Evolutionary conservation across 352 stramenopile genomes (phyloP).

Genomic region (Globisporangium paroecandrum): DNA sequence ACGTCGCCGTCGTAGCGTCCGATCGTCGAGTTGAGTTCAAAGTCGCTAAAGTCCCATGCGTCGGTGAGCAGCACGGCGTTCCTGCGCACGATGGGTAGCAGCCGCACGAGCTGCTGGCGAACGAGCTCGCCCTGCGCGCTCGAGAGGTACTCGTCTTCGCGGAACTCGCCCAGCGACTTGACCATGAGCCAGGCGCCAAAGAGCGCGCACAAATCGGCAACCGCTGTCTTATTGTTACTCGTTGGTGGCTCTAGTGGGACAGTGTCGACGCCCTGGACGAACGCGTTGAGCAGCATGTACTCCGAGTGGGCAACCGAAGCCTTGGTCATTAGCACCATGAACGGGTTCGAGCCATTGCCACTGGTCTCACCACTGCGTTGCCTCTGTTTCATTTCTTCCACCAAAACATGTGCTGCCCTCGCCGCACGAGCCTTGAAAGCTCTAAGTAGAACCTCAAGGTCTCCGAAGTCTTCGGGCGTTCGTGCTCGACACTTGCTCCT

Average conservation of each 20-base stretch:
- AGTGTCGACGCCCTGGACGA: constrained; percentile 15
- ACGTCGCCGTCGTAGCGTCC: constrained; percentile 63
- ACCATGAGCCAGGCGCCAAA: constrained; percentile 29
- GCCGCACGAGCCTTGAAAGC: constrained; percentile 31
- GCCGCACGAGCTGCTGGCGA: constrained; percentile 32
- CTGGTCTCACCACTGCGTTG: constrained; percentile 1
- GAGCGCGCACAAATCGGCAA: constrained; percentile 63
- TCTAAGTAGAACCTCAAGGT: constrained; percentile 24
- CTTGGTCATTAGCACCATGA: constrained; percentile 41
- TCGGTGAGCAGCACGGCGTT: constrained; percentile 72
- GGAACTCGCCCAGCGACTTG: constrained; percentile 52
- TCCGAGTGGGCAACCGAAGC: constrained; percentile 34
- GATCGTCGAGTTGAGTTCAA: constrained; percentile 68
- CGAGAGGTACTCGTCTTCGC: constrained; percentile 59
- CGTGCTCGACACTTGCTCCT: constrained; percentile 22
- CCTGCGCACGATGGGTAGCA: constrained; percentile 42
- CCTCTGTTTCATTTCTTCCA: constrained; percentile 10
- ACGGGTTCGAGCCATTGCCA: constrained; percentile 23
- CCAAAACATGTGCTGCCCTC: constrained; percentile 15
- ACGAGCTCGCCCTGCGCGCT: constrained; percentile 49
- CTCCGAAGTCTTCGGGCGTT: constrained; percentile 17
- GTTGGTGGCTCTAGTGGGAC: constrained; percentile 20
- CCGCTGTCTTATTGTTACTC: constrained; percentile 34
- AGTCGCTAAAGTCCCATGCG: constrained; percentile 70
- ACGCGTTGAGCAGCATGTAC: constrained; percentile 28